These are phyloP conservation scores for Otatea glauca DNA, from an alignment of 176 grass and related monocot species.

Conservation along the genomic window DNA sequence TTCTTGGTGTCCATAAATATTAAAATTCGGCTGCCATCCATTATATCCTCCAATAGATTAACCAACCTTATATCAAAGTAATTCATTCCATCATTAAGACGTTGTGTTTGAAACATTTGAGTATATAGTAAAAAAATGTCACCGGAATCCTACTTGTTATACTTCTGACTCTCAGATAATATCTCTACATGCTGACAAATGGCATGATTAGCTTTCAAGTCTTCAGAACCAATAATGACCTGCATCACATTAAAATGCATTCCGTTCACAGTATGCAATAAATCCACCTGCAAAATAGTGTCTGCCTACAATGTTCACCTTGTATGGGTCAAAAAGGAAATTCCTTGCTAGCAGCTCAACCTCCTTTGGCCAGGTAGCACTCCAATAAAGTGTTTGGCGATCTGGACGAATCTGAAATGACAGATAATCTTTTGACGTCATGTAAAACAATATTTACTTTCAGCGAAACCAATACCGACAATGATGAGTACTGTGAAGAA, in stretches of 20 bases:
- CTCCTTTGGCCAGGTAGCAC: slow-evolving; percentile 99
- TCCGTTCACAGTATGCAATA: slow-evolving; percentile 34
- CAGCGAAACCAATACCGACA: neutral
- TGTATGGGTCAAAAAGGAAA: slow-evolving; percentile 92
- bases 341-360: slow-evolving; percentile 91
- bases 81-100: slow-evolving; percentile 22
- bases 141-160: slow-evolving; percentile 85
- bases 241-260: slow-evolving; percentile 38
- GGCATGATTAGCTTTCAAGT: slow-evolving; percentile 98
- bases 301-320: slow-evolving; percentile 55
- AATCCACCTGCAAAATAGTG: slow-evolving; percentile 25
- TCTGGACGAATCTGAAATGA: slow-evolving; percentile 90
- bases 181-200: slow-evolving; percentile 96
- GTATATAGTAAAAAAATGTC: slow-evolving; percentile 17
- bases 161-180: slow-evolving; percentile 96
- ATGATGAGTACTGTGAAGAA: neutral
- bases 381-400: slow-evolving; percentile 98
- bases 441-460: neutral
- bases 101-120: slow-evolving; percentile 1
- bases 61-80: slow-evolving; percentile 71
- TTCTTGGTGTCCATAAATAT: slow-evolving; percentile 99
- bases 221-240: slow-evolving; percentile 95
- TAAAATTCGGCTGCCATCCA: slow-evolving; percentile 97
- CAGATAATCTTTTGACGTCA: slow-evolving; percentile 30
- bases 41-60: slow-evolving; percentile 95